phyloP scores from a whole-genome alignment of 2,329 filamentous ascomycete species.

The Fusarium algeriense region DNA sequence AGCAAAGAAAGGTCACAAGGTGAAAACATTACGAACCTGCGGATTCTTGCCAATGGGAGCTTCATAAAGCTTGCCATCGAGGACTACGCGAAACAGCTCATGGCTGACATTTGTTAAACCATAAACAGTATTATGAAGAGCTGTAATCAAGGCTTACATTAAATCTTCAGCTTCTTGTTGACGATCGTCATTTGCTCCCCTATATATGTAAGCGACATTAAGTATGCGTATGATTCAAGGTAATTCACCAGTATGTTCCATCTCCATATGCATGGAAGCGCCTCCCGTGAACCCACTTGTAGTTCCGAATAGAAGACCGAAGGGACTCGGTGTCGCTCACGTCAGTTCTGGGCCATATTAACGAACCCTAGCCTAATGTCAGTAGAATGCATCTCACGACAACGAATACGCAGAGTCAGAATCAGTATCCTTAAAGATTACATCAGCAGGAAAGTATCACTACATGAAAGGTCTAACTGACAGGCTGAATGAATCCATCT shows the following conservation, averaged over 20 bases:
- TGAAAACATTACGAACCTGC: neutral
- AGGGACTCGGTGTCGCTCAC: slow-evolving; percentile 30
- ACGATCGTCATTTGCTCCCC: slow-evolving; percentile 31
- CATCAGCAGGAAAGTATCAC: slow-evolving; percentile 2
- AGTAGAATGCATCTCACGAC: slow-evolving; percentile 1
- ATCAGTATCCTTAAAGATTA: slow-evolving; percentile 17
- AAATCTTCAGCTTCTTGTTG: slow-evolving; percentile 36
- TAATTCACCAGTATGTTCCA: slow-evolving; percentile 20
- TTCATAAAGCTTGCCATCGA: slow-evolving; percentile 22
- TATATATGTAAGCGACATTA: neutral
- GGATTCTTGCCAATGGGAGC: slow-evolving; percentile 24
- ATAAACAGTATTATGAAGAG: accelerated
- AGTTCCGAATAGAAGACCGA: slow-evolving; percentile 22
- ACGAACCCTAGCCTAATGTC: neutral
- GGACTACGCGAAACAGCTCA: slow-evolving; percentile 25
- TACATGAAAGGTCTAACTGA: neutral
- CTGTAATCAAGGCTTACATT: neutral
- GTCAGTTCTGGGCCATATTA: neutral
- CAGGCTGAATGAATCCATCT: slow-evolving; percentile 8
- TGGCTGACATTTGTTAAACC: neutral
- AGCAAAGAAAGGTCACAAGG: accelerated
- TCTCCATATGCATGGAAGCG: slow-evolving; percentile 30
- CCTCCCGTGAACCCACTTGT: slow-evolving; percentile 32
- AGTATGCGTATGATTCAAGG: accelerated
- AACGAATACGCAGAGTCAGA: slow-evolving; percentile 26